Conservation (phyloP, 1,284 basidiomycete species). For the Inonotus obliquus region DNA sequence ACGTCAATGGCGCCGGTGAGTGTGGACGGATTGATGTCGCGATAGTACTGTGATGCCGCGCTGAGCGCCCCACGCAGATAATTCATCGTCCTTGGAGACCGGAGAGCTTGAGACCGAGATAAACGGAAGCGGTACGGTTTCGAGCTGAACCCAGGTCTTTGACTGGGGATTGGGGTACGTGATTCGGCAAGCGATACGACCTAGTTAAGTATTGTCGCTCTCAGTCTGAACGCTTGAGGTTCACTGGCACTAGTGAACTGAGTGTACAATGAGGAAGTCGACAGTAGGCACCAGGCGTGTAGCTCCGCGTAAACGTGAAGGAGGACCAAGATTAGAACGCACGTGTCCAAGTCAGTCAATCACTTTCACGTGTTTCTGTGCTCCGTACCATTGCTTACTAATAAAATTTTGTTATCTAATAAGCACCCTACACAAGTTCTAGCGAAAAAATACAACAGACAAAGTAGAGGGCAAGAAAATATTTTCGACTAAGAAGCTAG, state of each 20-base stretch:
- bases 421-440: no score
- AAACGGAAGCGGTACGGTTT: not conserved
- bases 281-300: no score
- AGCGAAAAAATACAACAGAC: not conserved
- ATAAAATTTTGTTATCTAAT: no score
- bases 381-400: not conserved
- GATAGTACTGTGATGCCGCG: constrained; percentile 82
- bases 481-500: not conserved
- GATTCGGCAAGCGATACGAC: not conserved
- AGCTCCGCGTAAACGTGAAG: no score
- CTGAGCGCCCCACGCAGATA: constrained; percentile 78
- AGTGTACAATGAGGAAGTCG: not conserved
- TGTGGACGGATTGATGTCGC: constrained; percentile 90
- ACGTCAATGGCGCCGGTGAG: constrained; percentile 97
- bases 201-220: not conserved
- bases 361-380: not conserved
- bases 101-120: not conserved
- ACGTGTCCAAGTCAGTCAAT: not conserved
- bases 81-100: constrained; percentile 47
- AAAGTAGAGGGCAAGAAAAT: not conserved
- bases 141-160: not conserved
- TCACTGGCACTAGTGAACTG: not conserved
- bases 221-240: not conserved
- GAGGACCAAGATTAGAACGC: not conserved
- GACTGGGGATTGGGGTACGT: constrained; percentile 2